Base-by-base conservation (phyloP, 2,329 filamentous ascomycete species). In the Onygenales sp. region DNA sequence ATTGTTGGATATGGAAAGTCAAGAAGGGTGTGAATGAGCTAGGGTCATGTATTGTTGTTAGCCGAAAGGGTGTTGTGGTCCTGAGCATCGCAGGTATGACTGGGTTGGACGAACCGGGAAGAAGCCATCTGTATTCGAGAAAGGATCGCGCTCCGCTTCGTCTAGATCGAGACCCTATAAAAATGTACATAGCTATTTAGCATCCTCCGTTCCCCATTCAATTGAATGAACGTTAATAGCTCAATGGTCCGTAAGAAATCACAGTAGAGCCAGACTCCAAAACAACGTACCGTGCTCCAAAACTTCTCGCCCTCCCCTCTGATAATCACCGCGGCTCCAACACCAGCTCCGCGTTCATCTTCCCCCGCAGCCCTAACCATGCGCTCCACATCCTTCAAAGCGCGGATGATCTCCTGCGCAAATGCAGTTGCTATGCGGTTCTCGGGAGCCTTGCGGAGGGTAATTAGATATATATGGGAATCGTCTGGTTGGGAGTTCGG, bases 71-170 rank as follows among this genome's bases (percentile, higher is more conserved):
- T 13, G 32, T 4, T 34, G 3, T 45, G 17, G 17, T 14, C 27
- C 14, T 14, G 5, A 2, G 13, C 11, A 9, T 2, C 39, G 31
- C 21, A 14, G 5, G 40, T 6, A 14, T 27, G 34, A 8, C 39
- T 31, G 32, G 17, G 36, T 7, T 36, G 10, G 17, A 39, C 52
- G 2, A 49, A 53, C 52, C 46, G 80, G 79, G 6, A 74, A 76
- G 52, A 80, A 83, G 31, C 68, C 71, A 57, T 74, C 79, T 31
- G 71, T 70, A 42, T 83, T 80, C 70, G 72, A 79, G 51, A 72
- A 74, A 32, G 75, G 71, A 58, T 72, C 73, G 36, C 69, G 69
- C 47, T 71, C 69, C 10, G 61, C 58, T 55, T 74, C 70, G 49
- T 73, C 70, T 7, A 74, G 64, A 32, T 74, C 71, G 10, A 74